Conservation (phyloP, 2,329 filamentous ascomycete genomes). For the Neofusicoccum ribis region DNA sequence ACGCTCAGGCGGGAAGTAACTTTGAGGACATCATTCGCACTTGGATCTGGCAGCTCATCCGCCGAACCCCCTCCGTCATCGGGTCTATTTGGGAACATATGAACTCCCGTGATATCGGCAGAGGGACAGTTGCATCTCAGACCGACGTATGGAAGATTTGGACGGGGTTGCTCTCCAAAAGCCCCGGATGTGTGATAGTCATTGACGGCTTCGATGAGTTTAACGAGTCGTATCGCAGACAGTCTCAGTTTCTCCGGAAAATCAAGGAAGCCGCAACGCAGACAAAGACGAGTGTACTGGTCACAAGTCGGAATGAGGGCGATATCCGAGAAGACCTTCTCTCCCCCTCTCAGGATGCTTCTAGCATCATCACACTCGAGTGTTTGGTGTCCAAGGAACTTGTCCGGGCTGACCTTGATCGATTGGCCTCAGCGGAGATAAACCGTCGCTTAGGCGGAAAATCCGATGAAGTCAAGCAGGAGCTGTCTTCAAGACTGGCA, state of each 20-base stretch:
- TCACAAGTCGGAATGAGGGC: neutral
- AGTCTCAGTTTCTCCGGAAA: neutral
- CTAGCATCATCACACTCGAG: neutral
- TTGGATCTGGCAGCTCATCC: neutral
- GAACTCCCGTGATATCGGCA: neutral
- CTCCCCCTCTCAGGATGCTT: neutral
- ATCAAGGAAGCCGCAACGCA: neutral
- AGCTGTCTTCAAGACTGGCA: neutral
- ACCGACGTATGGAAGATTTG: neutral
- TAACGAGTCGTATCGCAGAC: neutral
- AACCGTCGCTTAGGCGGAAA: neutral
- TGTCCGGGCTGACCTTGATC: neutral
- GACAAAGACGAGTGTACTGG: neutral
- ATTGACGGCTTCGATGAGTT: neutral
- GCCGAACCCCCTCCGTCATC: neutral
- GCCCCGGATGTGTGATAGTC: neutral
- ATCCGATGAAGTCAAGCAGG: neutral
- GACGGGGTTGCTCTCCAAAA: neutral
- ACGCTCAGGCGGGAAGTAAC: neutral
- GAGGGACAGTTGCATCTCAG: neutral
- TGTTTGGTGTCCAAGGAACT: neutral
- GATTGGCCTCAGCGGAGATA: neutral
- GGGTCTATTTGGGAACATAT: neutral
- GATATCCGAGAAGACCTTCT: neutral
- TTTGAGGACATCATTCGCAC: neutral